Percentiles rank a stretch among this genome's conserved stretches.
These are phyloP conservation scores for Debaryomyces coudertii DNA, from an alignment of 1,139 yeast genomes.

Conservation along the genomic window DNA sequence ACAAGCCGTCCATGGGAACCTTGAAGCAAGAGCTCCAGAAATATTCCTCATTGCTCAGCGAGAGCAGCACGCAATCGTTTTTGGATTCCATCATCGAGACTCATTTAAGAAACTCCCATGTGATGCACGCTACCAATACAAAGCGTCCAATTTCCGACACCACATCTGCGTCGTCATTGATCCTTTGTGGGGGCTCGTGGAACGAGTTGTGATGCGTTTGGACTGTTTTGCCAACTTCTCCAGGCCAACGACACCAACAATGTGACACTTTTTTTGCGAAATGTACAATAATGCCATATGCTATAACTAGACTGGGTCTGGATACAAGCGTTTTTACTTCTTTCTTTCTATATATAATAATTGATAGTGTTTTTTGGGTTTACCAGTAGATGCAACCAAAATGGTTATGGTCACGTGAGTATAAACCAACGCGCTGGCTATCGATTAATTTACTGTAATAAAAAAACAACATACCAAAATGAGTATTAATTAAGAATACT, in stretches of 20 bases:
- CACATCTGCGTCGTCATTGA: conserved; percentile 22
- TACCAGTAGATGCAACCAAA: not conserved
- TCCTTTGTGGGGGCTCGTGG: conserved; percentile 20
- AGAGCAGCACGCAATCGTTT: conserved; percentile 4
- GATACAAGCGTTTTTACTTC: conserved; percentile 19
- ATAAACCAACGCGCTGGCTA: conserved; percentile 3
- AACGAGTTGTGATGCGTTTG: conserved; percentile 5
- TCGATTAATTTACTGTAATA: not conserved
- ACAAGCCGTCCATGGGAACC: conserved; percentile 3
- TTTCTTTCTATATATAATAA: conserved; percentile 1
- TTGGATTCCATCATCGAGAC: conserved; percentile 9
- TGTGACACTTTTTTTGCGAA: not conserved
- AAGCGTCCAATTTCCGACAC: conserved; percentile 19
- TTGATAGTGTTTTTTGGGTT: not conserved
- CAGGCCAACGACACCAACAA: not conserved
- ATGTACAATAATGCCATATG: not conserved
- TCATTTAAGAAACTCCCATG: conserved; percentile 5
- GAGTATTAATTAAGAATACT: not conserved
- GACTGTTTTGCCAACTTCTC: not conserved
- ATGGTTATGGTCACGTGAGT: not conserved
- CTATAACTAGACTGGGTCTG: conserved; percentile 4
- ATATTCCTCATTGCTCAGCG: conserved; percentile 14
- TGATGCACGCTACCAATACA: conserved; percentile 3
- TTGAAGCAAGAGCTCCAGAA: conserved; percentile 12
- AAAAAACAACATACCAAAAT: not conserved